A percentile compares a stretch with the other conserved stretches of the same genome.
Conservation (phyloP, 179 eudicot species). For the Actinidia chinensis region DNA sequence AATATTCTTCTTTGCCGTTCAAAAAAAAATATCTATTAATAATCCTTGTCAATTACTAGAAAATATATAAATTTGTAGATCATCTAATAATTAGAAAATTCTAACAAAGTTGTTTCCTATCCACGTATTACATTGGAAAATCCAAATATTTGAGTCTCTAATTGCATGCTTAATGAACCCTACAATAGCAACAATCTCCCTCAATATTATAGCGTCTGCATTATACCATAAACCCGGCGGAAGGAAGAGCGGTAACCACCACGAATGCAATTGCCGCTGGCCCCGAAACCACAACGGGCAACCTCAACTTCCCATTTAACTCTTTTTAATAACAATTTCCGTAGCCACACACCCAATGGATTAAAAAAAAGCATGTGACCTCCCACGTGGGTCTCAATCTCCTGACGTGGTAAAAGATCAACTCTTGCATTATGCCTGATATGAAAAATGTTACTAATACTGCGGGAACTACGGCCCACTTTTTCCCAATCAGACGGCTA, state of each 20-base stretch:
- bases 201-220: not conserved
- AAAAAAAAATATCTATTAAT: too few relatives aligned
- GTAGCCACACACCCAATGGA: slow-evolving; percentile 46
- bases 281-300: slow-evolving; percentile 41
- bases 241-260: slow-evolving; percentile 44
- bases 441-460: slow-evolving; percentile 40
- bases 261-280: slow-evolving; percentile 39
- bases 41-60: too few relatives aligned
- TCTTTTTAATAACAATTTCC: slow-evolving; percentile 36
- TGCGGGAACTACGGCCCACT: slow-evolving; percentile 30
- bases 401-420: slow-evolving; percentile 45
- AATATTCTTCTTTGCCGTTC: too few relatives aligned
- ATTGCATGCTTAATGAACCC: slow-evolving; percentile 11
- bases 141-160: not conserved
- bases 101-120: not conserved
- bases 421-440: slow-evolving; percentile 63
- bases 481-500: not conserved
- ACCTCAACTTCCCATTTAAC: slow-evolving; percentile 25
- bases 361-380: slow-evolving; percentile 46
- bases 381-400: slow-evolving; percentile 34
- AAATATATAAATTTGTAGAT: too few relatives aligned
- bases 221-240: slow-evolving; percentile 43
- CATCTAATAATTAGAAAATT: not conserved
- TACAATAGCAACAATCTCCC: not conserved
- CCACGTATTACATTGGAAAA: not conserved